Conservation (phyloP, 192 early-diverging fungal genomes). For the Coemansia sp. region DNA sequence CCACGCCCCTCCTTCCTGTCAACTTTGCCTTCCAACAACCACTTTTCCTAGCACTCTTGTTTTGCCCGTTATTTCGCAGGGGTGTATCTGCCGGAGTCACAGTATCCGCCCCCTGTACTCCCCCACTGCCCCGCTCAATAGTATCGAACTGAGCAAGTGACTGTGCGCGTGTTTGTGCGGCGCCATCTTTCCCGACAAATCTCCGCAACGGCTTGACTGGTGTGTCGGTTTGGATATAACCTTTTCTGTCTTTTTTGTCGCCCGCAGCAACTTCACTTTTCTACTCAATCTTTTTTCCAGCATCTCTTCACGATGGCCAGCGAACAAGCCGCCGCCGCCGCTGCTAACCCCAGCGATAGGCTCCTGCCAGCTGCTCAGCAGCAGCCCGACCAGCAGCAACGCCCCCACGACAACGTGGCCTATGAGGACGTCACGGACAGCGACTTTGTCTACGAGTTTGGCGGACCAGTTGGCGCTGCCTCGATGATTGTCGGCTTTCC, state of each 20-base stretch:
- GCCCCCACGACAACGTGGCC: constrained; percentile 49
- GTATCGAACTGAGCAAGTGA: neutral
- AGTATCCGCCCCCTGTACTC: neutral
- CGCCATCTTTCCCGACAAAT: neutral
- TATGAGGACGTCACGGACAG: constrained; percentile 59
- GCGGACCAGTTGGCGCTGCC: constrained; percentile 64
- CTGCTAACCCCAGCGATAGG: neutral
- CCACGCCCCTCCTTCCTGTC: neutral
- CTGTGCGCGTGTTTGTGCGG: neutral
- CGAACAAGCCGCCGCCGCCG: neutral
- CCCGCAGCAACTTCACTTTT: neutral
- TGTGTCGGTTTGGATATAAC: neutral
- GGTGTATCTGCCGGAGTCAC: neutral
- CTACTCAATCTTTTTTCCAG: neutral
- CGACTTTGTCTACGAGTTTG: constrained; percentile 70
- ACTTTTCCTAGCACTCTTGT: neutral
- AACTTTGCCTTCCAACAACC: neutral
- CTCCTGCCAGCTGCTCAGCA: neutral
- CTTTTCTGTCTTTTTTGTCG: neutral
- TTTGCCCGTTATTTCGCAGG: neutral
- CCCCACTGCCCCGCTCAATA: neutral
- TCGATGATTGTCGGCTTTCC: constrained; percentile 76
- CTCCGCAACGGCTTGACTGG: neutral
- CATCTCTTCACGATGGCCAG: neutral
- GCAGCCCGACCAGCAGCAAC: neutral